Base-by-base conservation (phyloP, 2,329 filamentous ascomycete genomes). In the Aspergillus fischeri region DNA sequence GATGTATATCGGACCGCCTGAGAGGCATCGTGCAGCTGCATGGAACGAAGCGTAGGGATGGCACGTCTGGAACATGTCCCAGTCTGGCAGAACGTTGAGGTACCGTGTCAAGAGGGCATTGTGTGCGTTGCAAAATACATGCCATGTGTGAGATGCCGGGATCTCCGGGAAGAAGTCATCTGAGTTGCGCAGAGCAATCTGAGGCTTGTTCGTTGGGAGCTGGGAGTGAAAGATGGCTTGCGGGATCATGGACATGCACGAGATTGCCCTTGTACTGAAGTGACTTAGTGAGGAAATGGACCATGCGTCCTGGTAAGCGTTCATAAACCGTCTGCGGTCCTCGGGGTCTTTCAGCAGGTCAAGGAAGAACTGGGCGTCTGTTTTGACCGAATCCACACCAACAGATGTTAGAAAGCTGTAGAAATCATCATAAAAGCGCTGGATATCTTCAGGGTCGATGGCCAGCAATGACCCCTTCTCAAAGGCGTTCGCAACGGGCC, bases 181-280 rank as follows among this genome's bases (percentile, higher is more conserved):
- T 0, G 90, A 95, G 75, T 95, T 97, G 49, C 94, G 88, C 20
- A 92, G 83, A 0, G 92, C 79, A 25, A 95, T 81, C 0, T 85
- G 80, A 0, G 90, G 90, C 51, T 86, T 86, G 69, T 88, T 90
- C n/a, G 80, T 84, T 1, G 89, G 89, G 25, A 96, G 78, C 65
- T 95, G 90, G 1, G 88, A 88, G 70, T 92, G 86, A 75, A 96
- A 97, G 9, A 97, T 80, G 20, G 93, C 87, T 56, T 92, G 88
- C 0, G 94, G 94, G 2, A 88, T 83, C 72, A 94, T 90, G 0
- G 92, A 94, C 92, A 97, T 97, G 85, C 94, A 97, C 3, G 90
- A 93, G 52, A 97, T 95, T 4, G 87, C 85, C 64, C 86, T 88
- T 51, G 83, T 85, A 65, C 85, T 84, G 68, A 99, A 94, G 70